phyloP scores from a whole-genome alignment of 495 filamentous ascomycete species.

The Cercophora sp. region DNA sequence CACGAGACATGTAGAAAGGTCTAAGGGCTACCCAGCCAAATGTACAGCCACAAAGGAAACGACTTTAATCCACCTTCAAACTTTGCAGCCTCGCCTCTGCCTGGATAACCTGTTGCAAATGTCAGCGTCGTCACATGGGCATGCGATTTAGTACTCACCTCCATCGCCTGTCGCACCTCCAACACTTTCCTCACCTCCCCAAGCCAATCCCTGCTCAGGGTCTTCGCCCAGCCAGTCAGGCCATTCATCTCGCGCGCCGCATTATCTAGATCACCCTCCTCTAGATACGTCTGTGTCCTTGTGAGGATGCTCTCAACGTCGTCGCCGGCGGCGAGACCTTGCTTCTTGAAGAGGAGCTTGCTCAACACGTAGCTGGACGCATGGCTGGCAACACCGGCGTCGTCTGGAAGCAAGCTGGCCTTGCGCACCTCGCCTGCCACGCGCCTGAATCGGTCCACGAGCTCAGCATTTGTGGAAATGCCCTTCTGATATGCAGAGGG shows the following conservation, averaged over 20 bases:
- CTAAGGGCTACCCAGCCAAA: too few species aligned
- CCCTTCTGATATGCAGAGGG: constrained; percentile 90
- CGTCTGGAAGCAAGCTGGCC: constrained; percentile 82
- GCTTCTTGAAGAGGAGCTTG: constrained; percentile 91
- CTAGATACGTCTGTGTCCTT: constrained; percentile 78
- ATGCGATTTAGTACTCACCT: constrained; percentile 56
- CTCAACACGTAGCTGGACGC: constrained; percentile 82
- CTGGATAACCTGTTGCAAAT: constrained; percentile 49
- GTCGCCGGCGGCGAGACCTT: constrained; percentile 76
- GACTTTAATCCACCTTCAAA: constrained; percentile 48
- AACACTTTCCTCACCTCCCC: constrained; percentile 80
- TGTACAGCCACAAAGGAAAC: constrained; percentile 18
- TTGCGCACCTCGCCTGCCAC: constrained; percentile 94
- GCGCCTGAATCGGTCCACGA: constrained; percentile 92
- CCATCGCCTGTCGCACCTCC: constrained; percentile 92
- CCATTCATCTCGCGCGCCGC: constrained; percentile 94
- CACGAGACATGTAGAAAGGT: too few species aligned
- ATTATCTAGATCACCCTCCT: constrained; percentile 86
- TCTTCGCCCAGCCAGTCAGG: constrained; percentile 89
- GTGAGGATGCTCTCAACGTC: constrained; percentile 94
- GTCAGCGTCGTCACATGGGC: constrained; percentile 11
- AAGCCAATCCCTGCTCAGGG: constrained; percentile 87
- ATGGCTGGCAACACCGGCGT: constrained; percentile 91
- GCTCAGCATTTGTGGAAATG: constrained; percentile 72
- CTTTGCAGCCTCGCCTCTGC: constrained; percentile 61